Evolutionary conservation across 805 yeast species (phyloP).

Genomic region (Metschnikowia henanensis): DNA sequence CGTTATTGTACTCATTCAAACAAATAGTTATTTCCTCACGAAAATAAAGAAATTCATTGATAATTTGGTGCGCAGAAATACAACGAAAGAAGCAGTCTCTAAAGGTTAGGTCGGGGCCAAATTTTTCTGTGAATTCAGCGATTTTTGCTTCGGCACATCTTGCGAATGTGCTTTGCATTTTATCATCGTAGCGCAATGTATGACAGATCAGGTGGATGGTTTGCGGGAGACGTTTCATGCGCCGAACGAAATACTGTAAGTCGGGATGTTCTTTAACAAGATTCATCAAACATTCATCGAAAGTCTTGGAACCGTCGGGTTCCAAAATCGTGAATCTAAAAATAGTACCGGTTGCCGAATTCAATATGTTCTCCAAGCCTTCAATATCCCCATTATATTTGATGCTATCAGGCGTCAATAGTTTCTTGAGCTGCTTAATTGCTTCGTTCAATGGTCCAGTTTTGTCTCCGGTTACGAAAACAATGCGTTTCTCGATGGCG

Average conservation of each 20-base stretch:
- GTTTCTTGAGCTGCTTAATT: neutral
- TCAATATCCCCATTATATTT: neutral
- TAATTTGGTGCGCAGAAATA: neutral
- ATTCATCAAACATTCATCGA: neutral
- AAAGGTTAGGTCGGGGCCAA: no score
- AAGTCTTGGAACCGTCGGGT: neutral
- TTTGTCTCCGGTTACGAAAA: neutral
- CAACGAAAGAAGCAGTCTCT: neutral
- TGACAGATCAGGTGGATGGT: neutral
- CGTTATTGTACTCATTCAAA: neutral
- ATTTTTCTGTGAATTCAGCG: no score
- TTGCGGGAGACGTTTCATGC: neutral
- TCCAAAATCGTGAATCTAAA: slow-evolving; percentile 2
- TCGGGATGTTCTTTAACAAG: neutral
- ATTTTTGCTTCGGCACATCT: neutral
- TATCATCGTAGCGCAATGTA: neutral
- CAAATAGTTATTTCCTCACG: neutral
- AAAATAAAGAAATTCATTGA: no score
- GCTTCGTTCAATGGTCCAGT: neutral
- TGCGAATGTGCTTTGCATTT: neutral
- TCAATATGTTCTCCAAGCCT: slow-evolving; percentile 1
- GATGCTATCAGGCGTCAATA: no score
- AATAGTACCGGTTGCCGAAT: neutral
- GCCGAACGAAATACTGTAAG: neutral
- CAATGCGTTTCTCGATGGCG: slow-evolving; percentile 6